Evolutionary conservation across 495 filamentous ascomycete genomes (phyloP).

Genomic region (Trypethelium eluteriae): DNA sequence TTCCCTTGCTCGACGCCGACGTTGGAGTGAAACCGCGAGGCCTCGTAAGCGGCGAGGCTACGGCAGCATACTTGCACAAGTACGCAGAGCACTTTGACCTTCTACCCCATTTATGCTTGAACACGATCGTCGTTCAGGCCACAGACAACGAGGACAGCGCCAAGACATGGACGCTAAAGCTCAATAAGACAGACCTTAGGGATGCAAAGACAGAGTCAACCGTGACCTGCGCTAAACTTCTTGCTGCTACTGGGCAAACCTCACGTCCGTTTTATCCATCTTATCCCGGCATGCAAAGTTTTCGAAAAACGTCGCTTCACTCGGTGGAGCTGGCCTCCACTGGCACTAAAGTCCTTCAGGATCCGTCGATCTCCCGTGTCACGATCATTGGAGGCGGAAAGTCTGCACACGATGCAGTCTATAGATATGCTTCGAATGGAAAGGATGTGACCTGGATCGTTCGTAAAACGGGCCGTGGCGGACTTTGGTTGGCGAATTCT

Average conservation of each 20-base stretch:
- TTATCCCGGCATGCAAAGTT: constrained; percentile 40
- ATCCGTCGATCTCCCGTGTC: constrained; percentile 31
- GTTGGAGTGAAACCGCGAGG: constrained; percentile 54
- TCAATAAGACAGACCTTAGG: constrained; percentile 7
- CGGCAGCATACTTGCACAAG: constrained; percentile 58
- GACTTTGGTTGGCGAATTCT: constrained; percentile 60
- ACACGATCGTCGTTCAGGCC: constrained; percentile 45
- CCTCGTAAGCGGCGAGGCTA: constrained; percentile 59
- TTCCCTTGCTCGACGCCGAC: constrained; percentile 27
- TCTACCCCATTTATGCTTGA: constrained; percentile 45
- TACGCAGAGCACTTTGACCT: constrained; percentile 57
- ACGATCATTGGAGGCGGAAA: constrained; percentile 67
- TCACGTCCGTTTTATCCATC: constrained; percentile 43
- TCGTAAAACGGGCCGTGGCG: constrained; percentile 66
- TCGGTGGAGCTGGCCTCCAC: constrained; percentile 22
- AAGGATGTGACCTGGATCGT: constrained; percentile 72
- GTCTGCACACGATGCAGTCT: constrained; percentile 69
- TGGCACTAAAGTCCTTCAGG: constrained; percentile 28
- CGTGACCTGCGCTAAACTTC: constrained; percentile 32
- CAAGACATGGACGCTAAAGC: constrained; percentile 38
- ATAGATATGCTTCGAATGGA: constrained; percentile 56
- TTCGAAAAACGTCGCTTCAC: constrained; percentile 56
- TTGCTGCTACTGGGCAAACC: constrained; percentile 64
- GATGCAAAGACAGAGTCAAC: background rate
- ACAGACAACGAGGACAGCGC: constrained; percentile 37